phyloP scores from a whole-genome alignment of 441 rosid genomes.

The Dalechampia spathulata region DNA sequence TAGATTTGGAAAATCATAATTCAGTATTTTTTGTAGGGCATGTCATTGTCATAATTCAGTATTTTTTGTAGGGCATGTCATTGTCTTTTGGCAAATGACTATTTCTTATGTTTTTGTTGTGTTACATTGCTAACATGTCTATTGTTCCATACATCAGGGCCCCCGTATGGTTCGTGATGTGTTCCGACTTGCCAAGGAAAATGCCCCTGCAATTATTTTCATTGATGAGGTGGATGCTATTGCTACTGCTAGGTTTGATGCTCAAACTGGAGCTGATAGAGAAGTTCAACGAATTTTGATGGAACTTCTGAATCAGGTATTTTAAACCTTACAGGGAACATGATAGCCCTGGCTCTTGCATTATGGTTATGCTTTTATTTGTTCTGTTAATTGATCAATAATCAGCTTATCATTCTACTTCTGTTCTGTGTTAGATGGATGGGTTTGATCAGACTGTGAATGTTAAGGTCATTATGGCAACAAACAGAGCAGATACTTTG shows the following conservation, averaged over 20 bases:
- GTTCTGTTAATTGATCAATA: too few relatives aligned
- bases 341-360: too few relatives aligned
- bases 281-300: slow-evolving; percentile 96
- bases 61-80: too few relatives aligned
- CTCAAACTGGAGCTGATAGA: slow-evolving; percentile 98
- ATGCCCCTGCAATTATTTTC: slow-evolving; percentile 97
- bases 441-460: slow-evolving; percentile 98
- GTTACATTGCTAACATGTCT: too few relatives aligned
- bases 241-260: slow-evolving; percentile 98
- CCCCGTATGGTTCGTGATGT: slow-evolving; percentile 99
- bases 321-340: background rate
- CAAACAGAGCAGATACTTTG: slow-evolving; percentile 92
- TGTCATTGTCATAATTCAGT: too few relatives aligned
- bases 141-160: too few relatives aligned
- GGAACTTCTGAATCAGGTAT: slow-evolving; percentile 93
- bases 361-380: background rate
- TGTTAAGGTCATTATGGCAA: slow-evolving; percentile 98
- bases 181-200: slow-evolving; percentile 93
- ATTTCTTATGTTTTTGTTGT: too few relatives aligned
- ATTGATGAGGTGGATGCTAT: slow-evolving; percentile 98
- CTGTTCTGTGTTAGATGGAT: slow-evolving; percentile 58
- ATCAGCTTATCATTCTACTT: background rate
- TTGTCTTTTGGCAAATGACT: too few relatives aligned
- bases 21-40: too few relatives aligned
- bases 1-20: too few relatives aligned